Evolutionary conservation across 2,329 filamentous ascomycete genomes (phyloP).

Genomic region (Trichoderma sp.): DNA sequence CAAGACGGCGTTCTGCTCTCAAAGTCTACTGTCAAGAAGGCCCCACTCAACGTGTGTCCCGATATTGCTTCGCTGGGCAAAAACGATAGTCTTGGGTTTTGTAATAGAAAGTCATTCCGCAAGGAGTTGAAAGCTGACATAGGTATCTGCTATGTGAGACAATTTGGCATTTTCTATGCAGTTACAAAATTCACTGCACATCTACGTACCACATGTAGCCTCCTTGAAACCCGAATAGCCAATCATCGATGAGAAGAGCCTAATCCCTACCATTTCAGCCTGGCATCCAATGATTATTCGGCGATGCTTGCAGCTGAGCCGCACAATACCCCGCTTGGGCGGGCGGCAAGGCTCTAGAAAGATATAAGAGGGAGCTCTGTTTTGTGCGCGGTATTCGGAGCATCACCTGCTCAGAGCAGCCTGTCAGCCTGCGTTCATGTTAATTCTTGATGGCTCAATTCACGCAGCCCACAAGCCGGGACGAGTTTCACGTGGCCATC

Average conservation of each 20-base stretch:
- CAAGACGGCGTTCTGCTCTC: not conserved
- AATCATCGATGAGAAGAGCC: not conserved
- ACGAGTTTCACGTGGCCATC: conserved; percentile 36
- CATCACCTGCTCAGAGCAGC: not conserved
- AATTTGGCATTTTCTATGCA: not conserved
- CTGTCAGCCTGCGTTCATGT: not conserved
- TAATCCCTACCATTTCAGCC: not conserved
- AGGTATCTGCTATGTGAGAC: not conserved
- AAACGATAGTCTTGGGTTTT: too few species aligned
- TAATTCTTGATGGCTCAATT: not conserved
- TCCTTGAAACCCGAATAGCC: not conserved
- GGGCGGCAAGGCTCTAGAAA: too few species aligned
- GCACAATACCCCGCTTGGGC: conserved; percentile 10
- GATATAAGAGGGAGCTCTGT: not conserved
- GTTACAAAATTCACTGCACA: not conserved
- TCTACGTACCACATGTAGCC: not conserved
- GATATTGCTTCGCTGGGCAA: not conserved
- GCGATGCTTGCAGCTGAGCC: not conserved
- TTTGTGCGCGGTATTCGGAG: not conserved
- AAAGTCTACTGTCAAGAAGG: not conserved
- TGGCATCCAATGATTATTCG: not conserved
- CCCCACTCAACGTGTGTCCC: not conserved
- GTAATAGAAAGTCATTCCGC: not conserved
- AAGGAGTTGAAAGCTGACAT: not conserved
- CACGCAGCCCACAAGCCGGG: conserved; percentile 9